phyloP scores from a whole-genome alignment of 2,329 filamentous ascomycete species.

The Trichophyton simii region DNA sequence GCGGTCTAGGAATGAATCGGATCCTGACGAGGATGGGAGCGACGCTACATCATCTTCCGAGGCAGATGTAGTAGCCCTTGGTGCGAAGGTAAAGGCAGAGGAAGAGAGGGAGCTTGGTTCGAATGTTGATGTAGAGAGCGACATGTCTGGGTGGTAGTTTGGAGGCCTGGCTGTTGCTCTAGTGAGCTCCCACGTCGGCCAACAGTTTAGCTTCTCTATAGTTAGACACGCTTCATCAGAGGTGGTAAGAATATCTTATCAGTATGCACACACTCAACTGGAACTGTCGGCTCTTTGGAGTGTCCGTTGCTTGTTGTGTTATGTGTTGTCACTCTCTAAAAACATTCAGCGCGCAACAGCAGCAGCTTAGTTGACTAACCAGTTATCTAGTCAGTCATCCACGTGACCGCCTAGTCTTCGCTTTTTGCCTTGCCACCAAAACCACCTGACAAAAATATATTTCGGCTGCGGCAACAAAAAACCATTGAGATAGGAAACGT shows the following conservation, averaged over 20 bases:
- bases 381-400: too few species aligned
- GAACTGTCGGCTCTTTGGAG: background rate
- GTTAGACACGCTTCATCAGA: background rate
- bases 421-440: background rate
- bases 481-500: too few species aligned
- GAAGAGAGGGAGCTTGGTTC: slow-evolving; percentile 12
- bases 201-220: background rate
- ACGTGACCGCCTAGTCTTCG: too few species aligned
- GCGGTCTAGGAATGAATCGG: slow-evolving; percentile 37
- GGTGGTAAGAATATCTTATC: too few species aligned
- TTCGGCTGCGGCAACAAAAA: background rate
- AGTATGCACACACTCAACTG: background rate
- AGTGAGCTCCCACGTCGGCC: background rate
- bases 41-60: slow-evolving; percentile 31
- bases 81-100: slow-evolving; percentile 24
- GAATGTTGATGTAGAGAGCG: slow-evolving; percentile 20
- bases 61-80: slow-evolving; percentile 14
- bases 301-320: too few species aligned
- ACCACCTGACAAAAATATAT: background rate
- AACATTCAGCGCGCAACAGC: too few species aligned
- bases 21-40: slow-evolving; percentile 29
- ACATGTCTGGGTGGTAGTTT: background rate
- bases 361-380: too few species aligned
- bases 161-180: background rate
- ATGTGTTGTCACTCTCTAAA: too few species aligned